Evolutionary conservation across 345 rosid genomes (phyloP), one percentile per base, ranked within the genome.

Genomic region (Populus alba): DNA sequence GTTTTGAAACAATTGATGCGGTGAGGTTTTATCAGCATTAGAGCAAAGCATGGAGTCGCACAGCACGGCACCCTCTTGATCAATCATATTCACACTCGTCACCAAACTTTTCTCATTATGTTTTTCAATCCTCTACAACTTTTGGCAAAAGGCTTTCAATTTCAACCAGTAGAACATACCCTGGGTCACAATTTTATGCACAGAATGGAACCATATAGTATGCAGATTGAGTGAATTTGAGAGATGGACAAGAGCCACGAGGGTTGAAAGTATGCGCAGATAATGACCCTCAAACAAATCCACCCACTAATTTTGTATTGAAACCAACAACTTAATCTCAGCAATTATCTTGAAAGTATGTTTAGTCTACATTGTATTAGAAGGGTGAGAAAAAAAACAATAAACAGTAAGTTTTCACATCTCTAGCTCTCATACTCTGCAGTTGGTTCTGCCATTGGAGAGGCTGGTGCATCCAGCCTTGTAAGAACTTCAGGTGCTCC

Each of bases 401-500:
- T 2, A 45, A 74, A 71, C 51, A 47, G 8, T 66, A 68, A 45
- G 63, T 43, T 78, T 25, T 23, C 31, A 69, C n/a, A 55, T 57
- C 53, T 65, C 86, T 91, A 93, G 83, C 90, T 90, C 86, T 85
- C 91, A 29, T 95, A 95, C 72, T 92, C 95, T 4, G 75, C 29
- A 73, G 78, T 71, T 51, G 89, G 71, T 67, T 87, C 92, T 41
- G 43, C 80, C 67, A 80, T 10, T 22, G 85, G 71, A 72, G 90
- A 70, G 38, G 88, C 66, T 8, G 94, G 85, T 12, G 83, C 71
- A 72, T 89, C 98, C 82, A 90, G 75, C 88, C 93, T 89, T 66
- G 97, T 93, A 73, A 95, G 91, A 83, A 95, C 97, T 89, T 92
- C 97, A 57, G 98, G 97, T 68, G 87, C 74, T 82, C 98, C 98